Percentiles rank a stretch among this genome's conserved stretches.
Evolutionary conservation across 1,284 basidiomycete genomes (phyloP).

Genomic region (Coniophora puteana): DNA sequence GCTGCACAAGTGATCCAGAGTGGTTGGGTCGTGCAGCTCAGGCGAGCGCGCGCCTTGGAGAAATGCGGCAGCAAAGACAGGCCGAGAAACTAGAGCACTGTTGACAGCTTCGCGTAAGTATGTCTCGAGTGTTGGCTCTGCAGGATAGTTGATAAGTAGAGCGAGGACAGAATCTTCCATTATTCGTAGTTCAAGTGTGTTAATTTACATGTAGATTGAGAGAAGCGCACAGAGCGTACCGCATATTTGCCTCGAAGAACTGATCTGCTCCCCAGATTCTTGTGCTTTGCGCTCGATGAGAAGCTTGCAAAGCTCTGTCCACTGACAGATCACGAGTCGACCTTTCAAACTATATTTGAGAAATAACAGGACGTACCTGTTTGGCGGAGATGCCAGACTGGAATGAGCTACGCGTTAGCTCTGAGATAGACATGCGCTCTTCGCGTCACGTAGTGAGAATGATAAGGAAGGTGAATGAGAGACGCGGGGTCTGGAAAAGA

Average conservation of each 20-base stretch:
- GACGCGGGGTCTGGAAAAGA: not conserved
- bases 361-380: slow-evolving; percentile 36
- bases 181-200: slow-evolving; percentile 1
- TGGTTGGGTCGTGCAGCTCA: slow-evolving; percentile 56
- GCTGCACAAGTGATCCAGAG: slow-evolving; percentile 64
- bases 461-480: not conserved
- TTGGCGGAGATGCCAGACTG: slow-evolving; percentile 58
- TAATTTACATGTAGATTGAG: not conserved
- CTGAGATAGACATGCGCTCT: slow-evolving; percentile 54
- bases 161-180: slow-evolving; percentile 64
- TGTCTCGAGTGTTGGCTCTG: slow-evolving; percentile 53
- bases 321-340: slow-evolving; percentile 38
- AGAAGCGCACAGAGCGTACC: slow-evolving; percentile 39
- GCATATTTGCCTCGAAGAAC: no score
- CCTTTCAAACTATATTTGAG: no score
- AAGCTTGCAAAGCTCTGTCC: slow-evolving; percentile 59
- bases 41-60: slow-evolving; percentile 38
- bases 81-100: slow-evolving; percentile 50
- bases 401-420: slow-evolving; percentile 67
- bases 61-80: slow-evolving; percentile 56
- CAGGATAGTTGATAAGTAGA: slow-evolving; percentile 62
- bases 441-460: slow-evolving; percentile 3
- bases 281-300: slow-evolving; percentile 46
- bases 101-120: slow-evolving; percentile 62
- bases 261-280: slow-evolving; percentile 38